Conservation (phyloP, 2,329 filamentous ascomycete species). For the Diaporthe sp. region DNA sequence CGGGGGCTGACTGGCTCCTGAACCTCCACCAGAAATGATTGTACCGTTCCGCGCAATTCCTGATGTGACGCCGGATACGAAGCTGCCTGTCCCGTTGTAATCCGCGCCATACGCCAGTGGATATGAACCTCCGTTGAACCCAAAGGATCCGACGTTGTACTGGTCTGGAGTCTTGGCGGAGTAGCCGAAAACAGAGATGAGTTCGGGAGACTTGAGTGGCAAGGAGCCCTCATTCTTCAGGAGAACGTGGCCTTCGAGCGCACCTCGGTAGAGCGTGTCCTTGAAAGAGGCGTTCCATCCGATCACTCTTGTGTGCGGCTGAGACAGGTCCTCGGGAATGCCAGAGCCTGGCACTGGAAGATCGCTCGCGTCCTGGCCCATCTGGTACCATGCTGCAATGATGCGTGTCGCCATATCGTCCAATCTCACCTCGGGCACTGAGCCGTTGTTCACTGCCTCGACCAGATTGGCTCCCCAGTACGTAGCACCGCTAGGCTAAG, state of each 20-base stretch:
- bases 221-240: conserved; percentile 71
- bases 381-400: conserved; percentile 66
- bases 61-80: background rate
- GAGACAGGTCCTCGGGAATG: conserved; percentile 59
- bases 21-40: conserved; percentile 55
- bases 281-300: conserved; percentile 59
- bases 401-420: conserved; percentile 62
- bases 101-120: conserved; percentile 48
- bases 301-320: conserved; percentile 64
- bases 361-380: conserved; percentile 58
- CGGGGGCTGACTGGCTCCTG: conserved; percentile 55
- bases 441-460: conserved; percentile 69
- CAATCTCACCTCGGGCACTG: conserved; percentile 63
- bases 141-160: conserved; percentile 50
- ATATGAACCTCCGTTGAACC: conserved; percentile 53
- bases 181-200: conserved; percentile 71
- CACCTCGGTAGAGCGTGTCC: conserved; percentile 60
- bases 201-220: conserved; percentile 60
- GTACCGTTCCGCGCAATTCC: conserved; percentile 56
- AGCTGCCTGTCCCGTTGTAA: conserved; percentile 42
- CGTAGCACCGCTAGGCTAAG: conserved; percentile 53
- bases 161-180: conserved; percentile 61
- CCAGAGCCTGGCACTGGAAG: conserved; percentile 61
- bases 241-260: conserved; percentile 71
- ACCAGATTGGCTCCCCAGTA: conserved; percentile 65